Base-by-base conservation (phyloP, 441 rosid genomes). In the Populus trichocarpa region DNA sequence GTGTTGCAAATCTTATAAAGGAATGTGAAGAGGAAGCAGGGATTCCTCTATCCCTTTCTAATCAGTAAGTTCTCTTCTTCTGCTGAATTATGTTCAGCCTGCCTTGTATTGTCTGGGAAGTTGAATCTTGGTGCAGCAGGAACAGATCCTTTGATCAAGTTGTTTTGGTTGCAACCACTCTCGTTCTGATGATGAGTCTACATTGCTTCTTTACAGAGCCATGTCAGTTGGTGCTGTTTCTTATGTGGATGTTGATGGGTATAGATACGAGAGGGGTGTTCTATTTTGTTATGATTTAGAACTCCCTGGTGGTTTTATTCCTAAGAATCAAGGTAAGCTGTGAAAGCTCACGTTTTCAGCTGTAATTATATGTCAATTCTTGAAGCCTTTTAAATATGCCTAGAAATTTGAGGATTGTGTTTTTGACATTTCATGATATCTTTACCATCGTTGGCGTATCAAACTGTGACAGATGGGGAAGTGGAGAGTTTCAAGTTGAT, bases 1-100 rank as follows among this genome's bases (percentile, higher is more conserved):
- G 93, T 59, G 88, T 90, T 69, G 93, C 90, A 76, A 93, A 95
- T 83, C 35, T 95, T 75, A 86, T 89, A 5, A 95, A 93, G 88
- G 97, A 95, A 90, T 95, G 99, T 33, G 93, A 93, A 79, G 97
- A 93, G 83, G 99, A 95, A 85, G 99, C 99, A 23, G 96, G 97
- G 69, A 93, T 93, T 74, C 90, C 93, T 40, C 79, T 74, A 84
- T 77, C 84, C 76, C 85, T 92, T 73, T 88, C 96, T 30, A 57
- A 73, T 38, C 74, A 88, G 97, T 93, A 85, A 77, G 72, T 80
- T 79, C 71, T 71, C 71, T 70, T 6, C 25, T 3, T n/a, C 76
- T 66, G 72, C 59, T 75, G 70, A 76, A 73, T 75, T 23, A 9
- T 46, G 20, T 78, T 69, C 26, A 33, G 71, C 77, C 23, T 65